Conservation (phyloP, 192 early-diverging fungal genomes). For the Coemansia sp. region DNA sequence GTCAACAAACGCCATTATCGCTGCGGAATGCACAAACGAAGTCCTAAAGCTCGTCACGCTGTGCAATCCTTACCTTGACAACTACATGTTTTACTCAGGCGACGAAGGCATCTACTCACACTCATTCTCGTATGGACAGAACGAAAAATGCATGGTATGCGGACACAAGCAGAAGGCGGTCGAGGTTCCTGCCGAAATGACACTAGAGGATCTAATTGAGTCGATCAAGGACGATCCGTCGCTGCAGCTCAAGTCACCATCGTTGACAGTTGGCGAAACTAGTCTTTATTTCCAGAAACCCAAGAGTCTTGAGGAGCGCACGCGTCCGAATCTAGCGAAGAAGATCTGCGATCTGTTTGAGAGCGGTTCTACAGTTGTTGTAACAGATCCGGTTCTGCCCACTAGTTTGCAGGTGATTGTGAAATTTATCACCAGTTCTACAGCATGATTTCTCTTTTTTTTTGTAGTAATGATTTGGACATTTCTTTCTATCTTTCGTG, state of each 20-base stretch:
- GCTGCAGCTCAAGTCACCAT: constrained; percentile 85
- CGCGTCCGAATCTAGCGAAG: constrained; percentile 84
- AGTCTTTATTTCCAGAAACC: constrained; percentile 91
- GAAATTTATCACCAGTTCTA: constrained; percentile 12
- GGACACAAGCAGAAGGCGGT: constrained; percentile 62
- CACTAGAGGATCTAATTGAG: constrained; percentile 82
- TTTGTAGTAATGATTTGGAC: background rate
- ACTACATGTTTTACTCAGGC: constrained; percentile 97
- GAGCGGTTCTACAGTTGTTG: constrained; percentile 69
- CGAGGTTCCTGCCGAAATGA: constrained; percentile 55
- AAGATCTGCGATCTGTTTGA: constrained; percentile 62
- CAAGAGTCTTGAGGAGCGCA: constrained; percentile 69
- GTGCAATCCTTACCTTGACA: constrained; percentile 76
- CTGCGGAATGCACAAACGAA: constrained; percentile 91
- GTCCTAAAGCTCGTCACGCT: constrained; percentile 88
- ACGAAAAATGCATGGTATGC: constrained; percentile 91
- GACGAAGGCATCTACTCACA: constrained; percentile 89
- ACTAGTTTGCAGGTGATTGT: constrained; percentile 46
- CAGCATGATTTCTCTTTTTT: background rate
- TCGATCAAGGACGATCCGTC: constrained; percentile 70
- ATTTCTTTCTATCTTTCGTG: too few species aligned
- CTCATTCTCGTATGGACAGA: constrained; percentile 80
- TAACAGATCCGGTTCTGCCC: constrained; percentile 71
- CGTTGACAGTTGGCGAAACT: constrained; percentile 58
- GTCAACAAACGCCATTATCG: constrained; percentile 81